Base-by-base conservation (phyloP, 805 yeast genomes). In the Myxozyma neglecta region DNA sequence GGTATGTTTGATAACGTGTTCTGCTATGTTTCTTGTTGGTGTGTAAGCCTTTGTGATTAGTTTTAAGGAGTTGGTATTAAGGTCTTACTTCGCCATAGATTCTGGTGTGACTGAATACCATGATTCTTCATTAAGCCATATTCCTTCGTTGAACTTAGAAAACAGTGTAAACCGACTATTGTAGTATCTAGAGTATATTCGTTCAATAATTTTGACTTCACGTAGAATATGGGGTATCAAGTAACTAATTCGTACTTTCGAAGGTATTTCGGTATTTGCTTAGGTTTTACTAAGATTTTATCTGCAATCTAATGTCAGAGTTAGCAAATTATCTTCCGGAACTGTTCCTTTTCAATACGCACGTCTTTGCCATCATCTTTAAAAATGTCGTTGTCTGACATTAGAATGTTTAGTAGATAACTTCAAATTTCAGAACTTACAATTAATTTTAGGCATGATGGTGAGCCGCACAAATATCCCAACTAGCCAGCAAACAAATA, bases 61-160 rank as follows among this genome's bases (percentile, higher is more conserved):
- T 34, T 39, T 37, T 8, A 32, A 16, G 43, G 20, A 2, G 36
- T 13, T n/a, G n/a, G n/a, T n/a, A n/a, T n/a, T n/a, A 36, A 54
- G 87, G 0, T 81, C 73, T 68, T 83, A 84, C 6, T 76, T 74
- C 0, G 96, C 91, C 2, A 87, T 73, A 1, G 72, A 68, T 69
- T 90, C 96, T 0, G 96, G 91, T 0, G 97, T 90, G 1, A 89
- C 96, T 51, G 90, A 85, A 70, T 77, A 90, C 96, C 94, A 89
- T 13, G 89, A 75, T 71, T 89, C 96, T 34, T 82, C 76, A 0
- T 89, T 87, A 79, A 90, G 76, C 65, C 79, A 79, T 1, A 89
- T 78, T 0, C 90, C 90, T 6, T 83, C 80, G 67, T 87, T 87
- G 65, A 80, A 86, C 65, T 74, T 78, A n/a, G 82, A 74, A 70